These are phyloP conservation scores for Alternaria panax DNA, from an alignment of 2,329 filamentous ascomycete species.

Conservation along the genomic window DNA sequence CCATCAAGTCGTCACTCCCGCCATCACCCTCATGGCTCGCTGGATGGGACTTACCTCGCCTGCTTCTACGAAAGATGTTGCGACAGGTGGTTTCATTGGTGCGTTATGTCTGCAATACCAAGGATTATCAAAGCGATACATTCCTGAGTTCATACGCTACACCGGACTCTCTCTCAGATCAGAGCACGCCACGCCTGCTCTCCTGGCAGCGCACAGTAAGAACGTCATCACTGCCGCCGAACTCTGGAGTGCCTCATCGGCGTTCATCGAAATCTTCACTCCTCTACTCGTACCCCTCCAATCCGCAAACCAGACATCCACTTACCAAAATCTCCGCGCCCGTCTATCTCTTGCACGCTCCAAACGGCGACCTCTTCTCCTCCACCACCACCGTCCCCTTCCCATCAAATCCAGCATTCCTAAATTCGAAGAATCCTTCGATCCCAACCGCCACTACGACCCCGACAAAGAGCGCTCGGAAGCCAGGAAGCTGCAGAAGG, in stretches of 20 bases:
- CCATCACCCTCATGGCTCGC: constrained; percentile 81
- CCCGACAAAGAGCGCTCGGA: constrained; percentile 90
- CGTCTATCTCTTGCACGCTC: constrained; percentile 69
- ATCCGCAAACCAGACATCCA: constrained; percentile 46
- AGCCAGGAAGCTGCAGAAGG: constrained; percentile 80
- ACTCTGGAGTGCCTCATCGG: constrained; percentile 74
- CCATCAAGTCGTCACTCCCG: constrained; percentile 91
- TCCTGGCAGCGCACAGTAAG: constrained; percentile 68
- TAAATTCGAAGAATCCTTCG: constrained; percentile 95
- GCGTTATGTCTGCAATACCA: constrained; percentile 85
- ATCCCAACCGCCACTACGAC: constrained; percentile 96
- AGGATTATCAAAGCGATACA: constrained; percentile 80
- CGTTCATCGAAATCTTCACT: constrained; percentile 80
- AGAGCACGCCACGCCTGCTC: constrained; percentile 49
- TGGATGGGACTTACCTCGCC: constrained; percentile 83
- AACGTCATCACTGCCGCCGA: constrained; percentile 74
- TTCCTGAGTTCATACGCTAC: constrained; percentile 88
- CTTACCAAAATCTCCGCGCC: constrained; percentile 68
- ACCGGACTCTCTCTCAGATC: constrained; percentile 71
- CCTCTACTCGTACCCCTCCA: constrained; percentile 58
- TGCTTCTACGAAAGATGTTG: constrained; percentile 69
- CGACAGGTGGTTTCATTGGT: constrained; percentile 78
- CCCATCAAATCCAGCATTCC: constrained; percentile 88
- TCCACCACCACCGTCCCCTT: constrained; percentile 88
- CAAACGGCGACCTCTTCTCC: constrained; percentile 77